A percentile compares a stretch with the other conserved stretches of the same genome.
Conservation (phyloP, 2,329 filamentous ascomycete genomes). For the Podosphaera fusca region DNA sequence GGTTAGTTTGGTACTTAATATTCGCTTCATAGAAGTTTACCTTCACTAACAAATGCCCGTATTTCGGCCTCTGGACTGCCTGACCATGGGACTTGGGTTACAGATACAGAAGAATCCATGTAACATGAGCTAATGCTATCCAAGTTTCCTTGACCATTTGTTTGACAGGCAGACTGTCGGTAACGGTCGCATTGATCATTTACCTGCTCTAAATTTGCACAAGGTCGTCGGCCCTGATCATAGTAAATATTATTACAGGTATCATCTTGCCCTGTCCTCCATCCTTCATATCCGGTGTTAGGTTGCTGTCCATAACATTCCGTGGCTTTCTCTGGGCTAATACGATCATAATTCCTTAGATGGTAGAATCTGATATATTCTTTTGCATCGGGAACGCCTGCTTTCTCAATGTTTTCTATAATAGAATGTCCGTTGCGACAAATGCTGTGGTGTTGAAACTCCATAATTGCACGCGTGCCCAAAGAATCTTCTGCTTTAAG, state of each 20-base stretch:
- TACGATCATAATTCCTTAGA: slow-evolving; percentile 60
- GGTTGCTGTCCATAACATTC: slow-evolving; percentile 32
- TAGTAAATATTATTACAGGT: slow-evolving; percentile 24
- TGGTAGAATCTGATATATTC: slow-evolving; percentile 72
- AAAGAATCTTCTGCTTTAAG: slow-evolving; percentile 48
- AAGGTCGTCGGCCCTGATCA: slow-evolving; percentile 17
- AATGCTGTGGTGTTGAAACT: slow-evolving; percentile 66
- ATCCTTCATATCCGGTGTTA: slow-evolving; percentile 45
- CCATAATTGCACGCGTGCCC: slow-evolving; percentile 67
- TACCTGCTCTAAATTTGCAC: slow-evolving; percentile 15
- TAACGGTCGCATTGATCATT: slow-evolving; percentile 28
- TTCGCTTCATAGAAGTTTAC: slow-evolving; percentile 2
- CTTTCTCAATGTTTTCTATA: slow-evolving; percentile 41
- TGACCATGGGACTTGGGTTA: slow-evolving; percentile 33
- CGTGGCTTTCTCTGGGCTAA: slow-evolving; percentile 47
- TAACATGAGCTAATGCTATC: slow-evolving; percentile 62
- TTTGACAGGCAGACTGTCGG: slow-evolving; percentile 40
- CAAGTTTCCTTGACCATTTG: slow-evolving; percentile 32
- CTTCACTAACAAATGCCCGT: slow-evolving; percentile 35
- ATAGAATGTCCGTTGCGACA: slow-evolving; percentile 57
- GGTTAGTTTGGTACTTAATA: background rate
- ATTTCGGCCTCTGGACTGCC: slow-evolving; percentile 32
- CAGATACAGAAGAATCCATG: slow-evolving; percentile 54
- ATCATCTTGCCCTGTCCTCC: slow-evolving; percentile 39
- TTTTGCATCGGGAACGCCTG: slow-evolving; percentile 42